These are phyloP conservation scores for Nakaseomyces uthaithaninus DNA, from an alignment of 1,139 yeast genomes.

Conservation along the genomic window DNA sequence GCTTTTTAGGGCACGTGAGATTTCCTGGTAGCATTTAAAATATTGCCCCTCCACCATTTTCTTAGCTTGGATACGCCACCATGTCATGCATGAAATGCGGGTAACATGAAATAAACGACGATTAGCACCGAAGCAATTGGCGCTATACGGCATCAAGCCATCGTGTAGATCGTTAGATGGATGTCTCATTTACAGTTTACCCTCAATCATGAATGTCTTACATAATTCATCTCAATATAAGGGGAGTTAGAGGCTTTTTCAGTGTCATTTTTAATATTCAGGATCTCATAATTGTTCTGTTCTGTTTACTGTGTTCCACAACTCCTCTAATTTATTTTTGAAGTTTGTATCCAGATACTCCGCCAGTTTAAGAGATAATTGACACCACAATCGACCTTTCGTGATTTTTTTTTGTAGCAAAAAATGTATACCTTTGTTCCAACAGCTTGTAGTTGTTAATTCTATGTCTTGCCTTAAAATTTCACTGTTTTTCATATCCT, in stretches of 20 bases:
- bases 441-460: conserved; percentile 19
- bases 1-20: conserved; percentile 4
- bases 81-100: no score
- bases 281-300: no score
- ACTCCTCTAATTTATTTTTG: conserved; percentile 14
- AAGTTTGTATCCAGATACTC: conserved; percentile 14
- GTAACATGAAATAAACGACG: no score
- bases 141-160: no score
- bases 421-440: conserved; percentile 24
- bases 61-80: neutral
- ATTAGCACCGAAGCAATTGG: no score
- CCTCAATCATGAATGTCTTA: no score
- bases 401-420: conserved; percentile 15
- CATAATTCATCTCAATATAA: no score
- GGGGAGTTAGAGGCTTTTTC: no score
- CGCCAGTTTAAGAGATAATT: conserved; percentile 18
- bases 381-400: conserved; percentile 18
- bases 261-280: no score
- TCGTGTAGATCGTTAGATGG: no score
- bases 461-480: conserved; percentile 16
- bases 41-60: neutral
- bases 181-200: no score
- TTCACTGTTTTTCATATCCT: conserved; percentile 2
- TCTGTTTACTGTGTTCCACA: conserved; percentile 13
- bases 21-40: no score